phyloP scores from a whole-genome alignment of 306 rosid species.

The Vigna unguiculata region DNA sequence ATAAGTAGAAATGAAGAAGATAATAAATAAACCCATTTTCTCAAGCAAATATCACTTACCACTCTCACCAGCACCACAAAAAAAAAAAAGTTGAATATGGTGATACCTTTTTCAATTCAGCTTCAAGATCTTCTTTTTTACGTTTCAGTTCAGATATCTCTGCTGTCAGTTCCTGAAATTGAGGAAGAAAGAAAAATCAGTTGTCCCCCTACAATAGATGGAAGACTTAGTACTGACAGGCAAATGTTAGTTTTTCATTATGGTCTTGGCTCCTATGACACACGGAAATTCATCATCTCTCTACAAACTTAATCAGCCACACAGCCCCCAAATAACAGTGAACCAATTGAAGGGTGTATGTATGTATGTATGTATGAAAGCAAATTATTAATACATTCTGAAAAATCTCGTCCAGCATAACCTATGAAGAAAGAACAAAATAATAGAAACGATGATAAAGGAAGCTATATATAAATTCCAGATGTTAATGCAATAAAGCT shows the following conservation, averaged over 20 bases:
- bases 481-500: not conserved
- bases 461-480: not conserved
- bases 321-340: not conserved
- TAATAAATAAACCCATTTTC: conserved; percentile 11
- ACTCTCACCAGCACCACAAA: not conserved
- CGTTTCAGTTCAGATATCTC: conserved; percentile 86
- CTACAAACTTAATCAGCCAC: not conserved
- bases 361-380: not conserved
- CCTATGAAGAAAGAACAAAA: not conserved
- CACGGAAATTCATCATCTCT: conserved; percentile 12
- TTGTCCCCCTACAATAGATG: conserved; percentile 36
- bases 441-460: not conserved
- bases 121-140: conserved; percentile 89
- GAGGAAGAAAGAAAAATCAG: conserved; percentile 35
- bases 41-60: not conserved
- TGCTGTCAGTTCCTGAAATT: conserved; percentile 71
- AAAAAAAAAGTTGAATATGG: not conserved
- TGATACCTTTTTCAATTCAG: conserved; percentile 83
- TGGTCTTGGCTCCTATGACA: conserved; percentile 30
- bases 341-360: not conserved
- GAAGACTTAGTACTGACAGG: conserved; percentile 33
- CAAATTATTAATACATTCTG: not conserved
- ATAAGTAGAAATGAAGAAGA: conserved; percentile 34
- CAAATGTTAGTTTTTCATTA: conserved; percentile 17
- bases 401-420: not conserved